A percentile compares a stretch with the other conserved stretches of the same genome.
Evolutionary conservation across 306 rosid species (phyloP).

Genomic region (Gillenia trifoliata): DNA sequence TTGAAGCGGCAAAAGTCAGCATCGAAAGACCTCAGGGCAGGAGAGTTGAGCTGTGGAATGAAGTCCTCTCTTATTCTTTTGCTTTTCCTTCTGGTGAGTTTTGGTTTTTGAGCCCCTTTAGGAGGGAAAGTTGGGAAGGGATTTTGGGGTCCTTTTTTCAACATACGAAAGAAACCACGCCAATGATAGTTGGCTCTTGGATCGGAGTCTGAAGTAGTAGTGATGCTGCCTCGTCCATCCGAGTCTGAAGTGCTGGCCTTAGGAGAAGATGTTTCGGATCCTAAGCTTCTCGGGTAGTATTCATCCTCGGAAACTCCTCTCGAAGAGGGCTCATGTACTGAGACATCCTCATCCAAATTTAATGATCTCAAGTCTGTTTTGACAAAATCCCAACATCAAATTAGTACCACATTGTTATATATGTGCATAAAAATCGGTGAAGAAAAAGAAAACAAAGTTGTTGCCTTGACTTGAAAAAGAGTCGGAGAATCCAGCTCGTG

Average conservation of each 20-base stretch:
- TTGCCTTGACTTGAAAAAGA: slow-evolving; percentile 56
- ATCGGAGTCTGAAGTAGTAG: slow-evolving; percentile 46
- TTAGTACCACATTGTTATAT: not conserved
- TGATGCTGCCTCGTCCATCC: slow-evolving; percentile 17
- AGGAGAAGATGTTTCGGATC: slow-evolving; percentile 46
- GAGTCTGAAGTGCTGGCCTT: slow-evolving; percentile 66
- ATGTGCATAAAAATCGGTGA: not conserved
- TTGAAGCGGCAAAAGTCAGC: slow-evolving; percentile 54
- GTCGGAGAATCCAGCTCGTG: slow-evolving; percentile 52
- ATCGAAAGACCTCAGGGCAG: slow-evolving; percentile 38
- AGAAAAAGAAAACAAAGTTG: not conserved
- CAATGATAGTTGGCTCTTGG: slow-evolving; percentile 29
- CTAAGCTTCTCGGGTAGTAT: slow-evolving; percentile 32
- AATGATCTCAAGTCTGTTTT: slow-evolving; percentile 41
- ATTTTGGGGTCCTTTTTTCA: slow-evolving; percentile 64
- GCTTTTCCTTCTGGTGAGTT: slow-evolving; percentile 67
- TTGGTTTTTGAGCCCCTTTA: slow-evolving; percentile 55
- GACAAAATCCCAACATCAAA: slow-evolving; percentile 3
- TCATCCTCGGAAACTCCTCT: slow-evolving; percentile 24
- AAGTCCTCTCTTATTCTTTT: slow-evolving; percentile 62
- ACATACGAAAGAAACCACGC: slow-evolving; percentile 56
- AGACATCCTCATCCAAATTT: slow-evolving; percentile 35
- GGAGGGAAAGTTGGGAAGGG: slow-evolving; percentile 54
- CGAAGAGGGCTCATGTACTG: slow-evolving; percentile 27
- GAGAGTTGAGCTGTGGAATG: slow-evolving; percentile 45